Base-by-base conservation (phyloP, 1,139 yeast species). In the Saccharomyces hybrid region DNA sequence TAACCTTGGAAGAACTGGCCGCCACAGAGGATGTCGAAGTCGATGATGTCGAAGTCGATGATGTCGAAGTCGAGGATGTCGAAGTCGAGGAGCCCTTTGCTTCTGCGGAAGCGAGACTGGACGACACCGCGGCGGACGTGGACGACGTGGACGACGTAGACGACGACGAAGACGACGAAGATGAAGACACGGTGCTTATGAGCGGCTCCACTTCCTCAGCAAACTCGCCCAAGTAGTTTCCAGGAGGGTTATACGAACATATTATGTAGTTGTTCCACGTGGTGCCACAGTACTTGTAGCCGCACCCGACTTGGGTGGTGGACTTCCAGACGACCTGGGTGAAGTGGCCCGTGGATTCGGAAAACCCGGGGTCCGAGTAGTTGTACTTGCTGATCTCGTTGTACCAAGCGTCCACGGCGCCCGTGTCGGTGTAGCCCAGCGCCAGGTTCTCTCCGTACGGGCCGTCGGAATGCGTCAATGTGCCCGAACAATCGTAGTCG, bases 381-480 rank as follows among this genome's bases (percentile, higher is more conserved):
- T 83, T 75, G 76, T 86, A 88, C 55, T 69, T 60, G 9, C 66
- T 60, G 61, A 83, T 83, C 74, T 88, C 96, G 59, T 76, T 71
- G 76, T 88, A 89, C 97, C 96, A 90, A 53, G 93, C 96, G 48
- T 80, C 77, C 55, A 88, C 83, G 49, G 89, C 88, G 48, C 80
- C 86, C 29, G 76, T 74, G 38, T 76, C 70, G 48, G 77, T 59
- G 71, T 77, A 80, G 55, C 96, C 96, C 53, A 81, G 74, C 53
- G 95, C 96, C 68, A 90, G 78, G 78, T 90, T 90, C 75, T 90
- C 96, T 68, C 96, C 96, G 73, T 80, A 85, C 52, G 76, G 71
- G 55, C 93, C 93, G 55, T 87, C 88, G 51, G 95, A 83, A 75
- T 90, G 96, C 38, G 73, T 72, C 69, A 89, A 80, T 11, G 66